A percentile compares a stretch with the other conserved stretches of the same genome.
Evolutionary conservation across 73 alveolate genomes (phyloP).

Genomic region (Stentor roeselii): DNA sequence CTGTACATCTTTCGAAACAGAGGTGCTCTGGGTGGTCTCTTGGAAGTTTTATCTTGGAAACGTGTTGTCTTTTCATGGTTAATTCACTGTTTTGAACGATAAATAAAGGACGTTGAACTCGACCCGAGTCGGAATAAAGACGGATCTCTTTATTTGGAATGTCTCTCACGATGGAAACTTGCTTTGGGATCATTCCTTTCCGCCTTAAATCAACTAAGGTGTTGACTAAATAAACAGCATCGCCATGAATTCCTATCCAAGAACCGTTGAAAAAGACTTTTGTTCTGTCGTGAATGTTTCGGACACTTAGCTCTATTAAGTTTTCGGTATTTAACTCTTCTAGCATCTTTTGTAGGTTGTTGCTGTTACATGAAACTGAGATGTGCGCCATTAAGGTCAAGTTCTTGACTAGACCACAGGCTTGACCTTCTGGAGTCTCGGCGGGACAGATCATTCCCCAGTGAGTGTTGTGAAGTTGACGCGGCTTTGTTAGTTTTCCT

Average conservation of each 20-base stretch:
- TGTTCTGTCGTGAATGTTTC: slow-evolving; percentile 59
- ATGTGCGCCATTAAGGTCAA: slow-evolving; percentile 96
- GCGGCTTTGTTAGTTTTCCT: slow-evolving; percentile 98
- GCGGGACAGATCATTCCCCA: slow-evolving; percentile 99
- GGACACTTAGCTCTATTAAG: slow-evolving; percentile 66
- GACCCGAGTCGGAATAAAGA: slow-evolving; percentile 97
- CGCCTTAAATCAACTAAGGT: slow-evolving; percentile 69
- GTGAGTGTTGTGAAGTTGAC: slow-evolving; percentile 99
- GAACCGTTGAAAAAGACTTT: slow-evolving; percentile 98
- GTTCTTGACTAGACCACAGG: slow-evolving; percentile 99
- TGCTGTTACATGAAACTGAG: slow-evolving; percentile 75
- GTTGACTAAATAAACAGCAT: slow-evolving; percentile 80
- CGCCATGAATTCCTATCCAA: slow-evolving; percentile 96
- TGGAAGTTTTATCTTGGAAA: slow-evolving; percentile 10
- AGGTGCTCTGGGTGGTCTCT: slow-evolving; percentile 30
- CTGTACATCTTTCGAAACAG: slow-evolving; percentile 79
- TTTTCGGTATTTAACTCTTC: slow-evolving; percentile 82
- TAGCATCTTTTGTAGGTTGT: slow-evolving; percentile 47
- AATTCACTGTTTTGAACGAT: slow-evolving; percentile 72
- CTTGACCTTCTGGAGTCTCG: slow-evolving; percentile 99
- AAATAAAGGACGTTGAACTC: slow-evolving; percentile 94
- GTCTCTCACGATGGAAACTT: slow-evolving; percentile 96
- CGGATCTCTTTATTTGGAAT: slow-evolving; percentile 90
- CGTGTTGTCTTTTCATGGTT: slow-evolving; percentile 32
- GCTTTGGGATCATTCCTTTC: slow-evolving; percentile 58